Evolutionary conservation across 495 filamentous ascomycete genomes (phyloP).

Genomic region (Neurospora sublineolata): DNA sequence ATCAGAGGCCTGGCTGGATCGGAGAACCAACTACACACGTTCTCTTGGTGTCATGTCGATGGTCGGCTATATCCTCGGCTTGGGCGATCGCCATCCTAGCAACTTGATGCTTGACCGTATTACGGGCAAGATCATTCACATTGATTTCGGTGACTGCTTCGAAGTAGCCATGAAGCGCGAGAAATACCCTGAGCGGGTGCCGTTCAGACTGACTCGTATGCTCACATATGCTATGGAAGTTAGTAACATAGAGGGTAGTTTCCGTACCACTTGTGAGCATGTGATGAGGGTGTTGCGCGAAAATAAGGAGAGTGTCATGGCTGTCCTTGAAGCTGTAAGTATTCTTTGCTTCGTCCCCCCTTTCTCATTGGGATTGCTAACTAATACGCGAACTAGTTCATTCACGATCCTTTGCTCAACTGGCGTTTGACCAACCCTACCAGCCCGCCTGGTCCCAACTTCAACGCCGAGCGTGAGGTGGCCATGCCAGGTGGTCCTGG

Average conservation of each 20-base stretch:
- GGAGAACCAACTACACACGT: conserved; percentile 93
- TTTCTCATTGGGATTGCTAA: neutral
- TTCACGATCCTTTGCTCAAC: conserved; percentile 93
- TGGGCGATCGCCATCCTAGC: conserved; percentile 92
- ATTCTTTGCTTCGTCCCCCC: neutral
- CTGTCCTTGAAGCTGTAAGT: conserved; percentile 91
- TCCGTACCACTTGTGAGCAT: conserved; percentile 92
- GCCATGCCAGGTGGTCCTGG: conserved; percentile 32
- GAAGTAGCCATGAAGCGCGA: conserved; percentile 99
- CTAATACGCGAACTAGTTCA: conserved; percentile 53
- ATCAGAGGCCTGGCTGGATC: conserved; percentile 93
- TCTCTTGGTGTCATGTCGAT: conserved; percentile 99
- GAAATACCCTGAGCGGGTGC: conserved; percentile 95
- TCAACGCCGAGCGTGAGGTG: conserved; percentile 60
- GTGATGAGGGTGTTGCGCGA: conserved; percentile 94
- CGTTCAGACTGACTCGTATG: conserved; percentile 96
- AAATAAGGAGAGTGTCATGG: conserved; percentile 98
- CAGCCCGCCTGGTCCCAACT: conserved; percentile 62
- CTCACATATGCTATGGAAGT: conserved; percentile 99
- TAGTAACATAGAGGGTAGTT: conserved; percentile 96
- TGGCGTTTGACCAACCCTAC: conserved; percentile 88
- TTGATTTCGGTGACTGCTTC: conserved; percentile 98
- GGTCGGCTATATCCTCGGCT: conserved; percentile 95
- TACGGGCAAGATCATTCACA: conserved; percentile 93
- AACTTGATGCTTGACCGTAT: conserved; percentile 94